Base-by-base conservation (phyloP, 2,329 filamentous ascomycete species). In the Colletotrichum horii region DNA sequence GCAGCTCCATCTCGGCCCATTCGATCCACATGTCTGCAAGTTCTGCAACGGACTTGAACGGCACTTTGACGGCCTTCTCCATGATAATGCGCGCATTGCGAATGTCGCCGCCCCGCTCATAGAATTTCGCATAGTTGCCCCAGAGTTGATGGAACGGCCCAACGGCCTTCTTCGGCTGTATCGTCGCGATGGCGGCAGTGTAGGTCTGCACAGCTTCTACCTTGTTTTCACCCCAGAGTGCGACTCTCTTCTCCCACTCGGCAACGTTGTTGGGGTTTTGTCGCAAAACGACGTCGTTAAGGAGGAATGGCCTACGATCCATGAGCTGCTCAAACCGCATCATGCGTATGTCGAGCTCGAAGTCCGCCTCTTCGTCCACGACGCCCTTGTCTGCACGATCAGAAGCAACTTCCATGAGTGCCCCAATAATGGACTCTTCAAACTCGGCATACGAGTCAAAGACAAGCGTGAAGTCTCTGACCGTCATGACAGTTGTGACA, bases 21-120 rank as follows among this genome's bases (percentile, higher is more conserved):
- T 98, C 96, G 78, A 97, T 97, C 97, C 97, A 99, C 91, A 97
- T 98, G 81, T 99, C 97, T 24, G 97, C 97, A 74, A 99, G 89
- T 84, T 99, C 97, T 34, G 94, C 93, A n/a, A 99, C 96, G 1
- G 96, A 97, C 82, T 98, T 98, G 89, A 97, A 99, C 0, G 96
- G 96, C 2, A 99, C 97, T 82, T 98, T 98, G 82, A 98, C 95
- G 16, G 96, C 96, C 85, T 98, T 99, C 83, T 98, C 96, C 91
- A 98, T 94, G 81, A 99, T 98, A 76, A 98, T 90, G 36, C 97
- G 91, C 48, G 97, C 96, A 78, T 93, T 98, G 69, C 92, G 90
- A 52, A 98, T 82, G 83, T 98, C 96, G 7, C 94, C 94, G 4
- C 94, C 95, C 36, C 92, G 91, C 84, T 99, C 97, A 85, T 99